phyloP scores from a whole-genome alignment of 2,329 filamentous ascomycete genomes.

The Colletotrichum magnum region DNA sequence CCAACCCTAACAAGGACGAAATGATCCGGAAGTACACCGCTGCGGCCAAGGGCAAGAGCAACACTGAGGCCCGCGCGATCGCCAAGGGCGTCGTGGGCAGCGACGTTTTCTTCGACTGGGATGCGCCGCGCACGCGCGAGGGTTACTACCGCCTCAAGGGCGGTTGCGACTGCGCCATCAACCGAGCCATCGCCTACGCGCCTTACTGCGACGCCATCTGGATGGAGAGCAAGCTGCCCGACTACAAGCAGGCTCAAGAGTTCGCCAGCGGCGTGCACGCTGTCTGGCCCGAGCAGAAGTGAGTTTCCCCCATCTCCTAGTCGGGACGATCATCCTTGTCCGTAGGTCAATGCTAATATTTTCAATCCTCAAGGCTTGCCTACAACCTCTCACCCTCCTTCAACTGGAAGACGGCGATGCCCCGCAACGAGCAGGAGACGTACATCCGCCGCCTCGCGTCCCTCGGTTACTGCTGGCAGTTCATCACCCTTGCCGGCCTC shows the following conservation, averaged over 20 bases:
- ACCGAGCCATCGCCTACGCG: constrained; percentile 90
- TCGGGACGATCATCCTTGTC: no score
- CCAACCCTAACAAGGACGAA: constrained; percentile 76
- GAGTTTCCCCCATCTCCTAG: constrained; percentile 49
- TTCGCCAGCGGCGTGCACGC: constrained; percentile 95
- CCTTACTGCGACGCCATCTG: constrained; percentile 97
- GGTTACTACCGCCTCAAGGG: constrained; percentile 95
- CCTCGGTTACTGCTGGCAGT: constrained; percentile 99
- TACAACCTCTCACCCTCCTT: constrained; percentile 99
- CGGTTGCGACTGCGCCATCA: constrained; percentile 91
- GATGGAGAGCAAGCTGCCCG: constrained; percentile 99
- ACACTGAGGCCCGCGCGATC: constrained; percentile 83
- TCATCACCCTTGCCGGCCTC: constrained; percentile 98
- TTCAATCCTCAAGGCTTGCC: constrained; percentile 74
- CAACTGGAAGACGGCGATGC: constrained; percentile 99
- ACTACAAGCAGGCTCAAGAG: constrained; percentile 90
- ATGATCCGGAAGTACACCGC: constrained; percentile 77
- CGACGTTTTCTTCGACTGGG: constrained; percentile 95
- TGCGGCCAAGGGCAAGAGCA: constrained; percentile 85
- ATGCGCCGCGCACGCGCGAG: constrained; percentile 91
- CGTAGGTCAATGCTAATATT: not conserved
- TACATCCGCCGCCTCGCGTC: constrained; percentile 91
- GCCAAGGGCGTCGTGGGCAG: constrained; percentile 83
- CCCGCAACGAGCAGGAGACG: constrained; percentile 91
- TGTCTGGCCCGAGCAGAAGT: constrained; percentile 97